phyloP scores from a whole-genome alignment of 495 filamentous ascomycete genomes.

The Neurospora sp. region DNA sequence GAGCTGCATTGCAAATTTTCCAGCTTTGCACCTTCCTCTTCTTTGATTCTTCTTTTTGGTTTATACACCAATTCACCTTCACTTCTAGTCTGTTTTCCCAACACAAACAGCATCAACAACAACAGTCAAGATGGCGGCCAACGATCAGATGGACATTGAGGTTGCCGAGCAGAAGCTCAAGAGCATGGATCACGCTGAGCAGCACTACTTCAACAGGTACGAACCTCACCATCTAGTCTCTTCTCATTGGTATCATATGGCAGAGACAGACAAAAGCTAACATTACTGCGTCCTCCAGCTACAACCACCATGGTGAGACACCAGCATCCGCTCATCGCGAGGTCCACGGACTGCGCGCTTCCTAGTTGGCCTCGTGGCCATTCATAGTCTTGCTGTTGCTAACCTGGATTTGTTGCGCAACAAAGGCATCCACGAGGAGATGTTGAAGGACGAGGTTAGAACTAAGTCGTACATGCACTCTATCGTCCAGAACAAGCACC shows the following conservation, averaged over 20 bases:
- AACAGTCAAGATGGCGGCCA: slow-evolving; percentile 24
- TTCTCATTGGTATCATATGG: slow-evolving; percentile 1
- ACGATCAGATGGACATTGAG: slow-evolving; percentile 36
- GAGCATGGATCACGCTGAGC: slow-evolving; percentile 76
- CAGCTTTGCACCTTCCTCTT: not conserved
- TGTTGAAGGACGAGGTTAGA: slow-evolving; percentile 98
- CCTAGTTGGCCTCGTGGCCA: not conserved
- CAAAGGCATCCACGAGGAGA: slow-evolving; percentile 91
- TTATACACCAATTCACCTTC: not conserved
- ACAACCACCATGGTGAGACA: slow-evolving; percentile 85
- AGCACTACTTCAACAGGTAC: slow-evolving; percentile 95
- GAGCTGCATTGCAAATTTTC: slow-evolving; percentile 1
- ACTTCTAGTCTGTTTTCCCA: not conserved
- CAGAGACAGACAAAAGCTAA: slow-evolving; percentile 1
- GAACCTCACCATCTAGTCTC: slow-evolving; percentile 10
- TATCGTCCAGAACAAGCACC: slow-evolving; percentile 85
- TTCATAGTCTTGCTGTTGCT: slow-evolving; percentile 18
- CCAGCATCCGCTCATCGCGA: slow-evolving; percentile 3
- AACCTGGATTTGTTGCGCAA: slow-evolving; percentile 11
- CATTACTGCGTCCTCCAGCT: slow-evolving; percentile 42
- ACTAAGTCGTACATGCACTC: slow-evolving; percentile 93
- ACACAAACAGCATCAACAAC: not conserved
- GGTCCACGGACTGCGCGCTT: slow-evolving; percentile 1
- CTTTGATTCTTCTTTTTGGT: not conserved
- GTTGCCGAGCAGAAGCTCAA: slow-evolving; percentile 42